Percentiles rank a stretch among this genome's conserved stretches.
These are phyloP conservation scores for Malus fusca DNA, from an alignment of 306 rosid species.

Conservation along the genomic window DNA sequence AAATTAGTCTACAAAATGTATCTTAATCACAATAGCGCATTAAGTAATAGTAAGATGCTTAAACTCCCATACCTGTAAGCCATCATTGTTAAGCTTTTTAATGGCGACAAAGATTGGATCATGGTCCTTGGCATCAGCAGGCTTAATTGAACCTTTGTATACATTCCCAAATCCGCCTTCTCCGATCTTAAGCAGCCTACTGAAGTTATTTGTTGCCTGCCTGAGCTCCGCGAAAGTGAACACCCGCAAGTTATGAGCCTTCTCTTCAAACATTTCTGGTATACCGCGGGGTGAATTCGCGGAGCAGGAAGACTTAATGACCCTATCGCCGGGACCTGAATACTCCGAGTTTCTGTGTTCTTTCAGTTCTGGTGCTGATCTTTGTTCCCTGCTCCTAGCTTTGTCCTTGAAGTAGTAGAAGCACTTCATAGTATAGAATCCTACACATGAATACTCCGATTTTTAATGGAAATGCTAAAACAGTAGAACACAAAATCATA, in stretches of 20 bases:
- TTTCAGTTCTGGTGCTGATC: slow-evolving; percentile 68
- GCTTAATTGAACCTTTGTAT: slow-evolving; percentile 61
- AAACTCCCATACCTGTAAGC: slow-evolving; percentile 55
- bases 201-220: slow-evolving; percentile 57
- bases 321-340: slow-evolving; percentile 40
- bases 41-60: slow-evolving; percentile 3
- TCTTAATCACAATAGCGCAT: neutral
- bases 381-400: slow-evolving; percentile 33
- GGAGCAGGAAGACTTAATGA: slow-evolving; percentile 44
- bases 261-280: slow-evolving; percentile 72
- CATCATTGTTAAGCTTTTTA: slow-evolving; percentile 64
- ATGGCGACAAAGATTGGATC: slow-evolving; percentile 54
- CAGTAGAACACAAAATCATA: neutral
- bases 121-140: slow-evolving; percentile 41
- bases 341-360: slow-evolving; percentile 27
- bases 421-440: slow-evolving; percentile 53
- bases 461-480: neutral
- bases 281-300: slow-evolving; percentile 53
- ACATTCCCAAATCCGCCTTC: slow-evolving; percentile 97
- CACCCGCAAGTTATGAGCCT: slow-evolving; percentile 59
- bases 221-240: slow-evolving; percentile 58
- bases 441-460: neutral
- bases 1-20: neutral
- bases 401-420: slow-evolving; percentile 54
- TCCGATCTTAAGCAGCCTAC: slow-evolving; percentile 60